Conservation (phyloP, 495 filamentous ascomycete species). For the Amorphotheca resinae region DNA sequence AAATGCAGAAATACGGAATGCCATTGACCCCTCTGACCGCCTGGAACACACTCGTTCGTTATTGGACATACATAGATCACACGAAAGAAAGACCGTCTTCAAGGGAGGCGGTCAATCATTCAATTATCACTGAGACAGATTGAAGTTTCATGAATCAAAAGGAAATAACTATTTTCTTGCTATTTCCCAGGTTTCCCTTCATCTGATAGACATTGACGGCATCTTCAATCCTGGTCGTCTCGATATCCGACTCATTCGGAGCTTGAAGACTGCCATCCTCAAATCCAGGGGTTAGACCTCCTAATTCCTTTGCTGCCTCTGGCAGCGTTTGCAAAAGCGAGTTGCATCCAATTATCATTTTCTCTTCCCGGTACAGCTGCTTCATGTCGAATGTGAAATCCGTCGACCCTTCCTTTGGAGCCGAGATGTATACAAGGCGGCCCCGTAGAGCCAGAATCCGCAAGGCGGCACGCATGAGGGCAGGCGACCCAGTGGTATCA, state of each 20-base stretch:
- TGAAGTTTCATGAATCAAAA: too few species aligned
- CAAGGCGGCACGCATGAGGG: slow-evolving; percentile 1
- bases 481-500: slow-evolving; percentile 19
- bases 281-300: not conserved
- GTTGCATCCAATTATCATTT: not conserved
- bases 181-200: too few species aligned
- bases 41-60: too few species aligned
- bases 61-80: too few species aligned
- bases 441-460: not conserved
- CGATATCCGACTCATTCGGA: not conserved
- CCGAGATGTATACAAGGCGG: not conserved
- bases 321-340: not conserved
- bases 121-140: too few species aligned
- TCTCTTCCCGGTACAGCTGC: not conserved
- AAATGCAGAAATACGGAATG: too few species aligned
- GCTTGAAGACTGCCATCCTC: not conserved
- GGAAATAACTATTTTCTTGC: too few species aligned
- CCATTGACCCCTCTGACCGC: too few species aligned
- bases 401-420: not conserved
- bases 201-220: too few species aligned
- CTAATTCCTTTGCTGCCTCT: not conserved
- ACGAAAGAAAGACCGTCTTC: too few species aligned
- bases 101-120: too few species aligned
- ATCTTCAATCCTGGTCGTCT: not conserved
- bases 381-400: not conserved